Evolutionary conservation across 768 basidiomycete genomes (phyloP).

Genomic region (Jaapia argillacea): DNA sequence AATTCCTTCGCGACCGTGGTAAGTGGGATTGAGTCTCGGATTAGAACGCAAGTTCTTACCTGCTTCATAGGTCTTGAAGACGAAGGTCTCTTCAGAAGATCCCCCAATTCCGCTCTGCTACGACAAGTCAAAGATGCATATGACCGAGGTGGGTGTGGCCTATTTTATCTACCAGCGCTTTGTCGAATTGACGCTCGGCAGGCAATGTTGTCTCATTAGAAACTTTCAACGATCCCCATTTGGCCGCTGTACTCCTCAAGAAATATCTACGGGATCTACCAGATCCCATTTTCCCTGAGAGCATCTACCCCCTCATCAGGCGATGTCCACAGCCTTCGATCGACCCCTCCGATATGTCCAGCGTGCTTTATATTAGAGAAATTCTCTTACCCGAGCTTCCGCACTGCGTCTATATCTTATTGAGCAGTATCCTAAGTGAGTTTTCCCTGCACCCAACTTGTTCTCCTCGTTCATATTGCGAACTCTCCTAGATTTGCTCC

Average conservation of each 20-base stretch:
- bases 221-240: conserved; percentile 67
- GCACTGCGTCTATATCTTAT: conserved; percentile 62
- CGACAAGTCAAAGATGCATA: conserved; percentile 77
- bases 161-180: neutral
- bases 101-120: conserved; percentile 59
- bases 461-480: neutral
- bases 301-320: conserved; percentile 50
- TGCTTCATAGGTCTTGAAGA: conserved; percentile 40
- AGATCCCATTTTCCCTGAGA: conserved; percentile 67
- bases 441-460: neutral
- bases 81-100: conserved; percentile 79
- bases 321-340: conserved; percentile 53
- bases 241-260: conserved; percentile 80
- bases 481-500: conserved; percentile 67
- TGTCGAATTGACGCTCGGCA: conserved; percentile 14
- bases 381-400: conserved; percentile 56
- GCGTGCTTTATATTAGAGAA: conserved; percentile 59
- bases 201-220: conserved; percentile 72
- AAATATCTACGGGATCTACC: conserved; percentile 79
- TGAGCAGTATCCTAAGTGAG: conserved; percentile 41
- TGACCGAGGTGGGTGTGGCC: conserved; percentile 47
- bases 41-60: neutral
- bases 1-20: conserved; percentile 57
- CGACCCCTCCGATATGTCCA: conserved; percentile 45
- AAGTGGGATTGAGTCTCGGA: conserved; percentile 2